Conservation (phyloP, 31 red algal species). For the Asparagopsis taxiformis region DNA sequence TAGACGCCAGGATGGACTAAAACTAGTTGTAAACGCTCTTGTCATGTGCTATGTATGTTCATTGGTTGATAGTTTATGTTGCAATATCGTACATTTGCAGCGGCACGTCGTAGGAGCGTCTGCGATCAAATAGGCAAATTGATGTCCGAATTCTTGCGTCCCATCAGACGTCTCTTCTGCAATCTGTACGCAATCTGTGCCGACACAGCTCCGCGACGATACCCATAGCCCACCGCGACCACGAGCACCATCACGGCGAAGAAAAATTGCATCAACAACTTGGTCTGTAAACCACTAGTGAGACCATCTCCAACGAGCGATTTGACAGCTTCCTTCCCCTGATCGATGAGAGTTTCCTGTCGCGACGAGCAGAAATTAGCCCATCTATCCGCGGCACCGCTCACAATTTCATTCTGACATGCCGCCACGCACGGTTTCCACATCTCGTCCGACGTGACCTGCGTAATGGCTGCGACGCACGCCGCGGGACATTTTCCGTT, state of each 20-base stretch:
- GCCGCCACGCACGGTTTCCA: conserved; percentile 34
- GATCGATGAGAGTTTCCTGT: conserved; percentile 49
- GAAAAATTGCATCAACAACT: conserved; percentile 29
- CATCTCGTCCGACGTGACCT: conserved; percentile 9
- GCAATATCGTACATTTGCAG: conserved; percentile 2
- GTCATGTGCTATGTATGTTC: background rate
- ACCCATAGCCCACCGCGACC: conserved; percentile 25
- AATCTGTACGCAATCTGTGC: conserved; percentile 33
- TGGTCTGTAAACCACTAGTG: conserved; percentile 3
- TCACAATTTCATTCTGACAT: conserved; percentile 45
- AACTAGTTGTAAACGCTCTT: background rate
- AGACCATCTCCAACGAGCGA: conserved; percentile 36
- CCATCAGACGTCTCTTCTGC: conserved; percentile 45
- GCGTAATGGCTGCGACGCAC: conserved; percentile 9
- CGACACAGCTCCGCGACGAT: conserved; percentile 40
- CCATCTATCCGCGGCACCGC: conserved; percentile 53
- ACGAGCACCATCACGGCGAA: conserved; percentile 24
- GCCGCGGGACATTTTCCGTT: conserved; percentile 36
- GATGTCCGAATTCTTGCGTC: conserved; percentile 49
- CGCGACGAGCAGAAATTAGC: conserved; percentile 11
- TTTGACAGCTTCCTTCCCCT: conserved; percentile 72
- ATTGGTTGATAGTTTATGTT: too few species aligned
- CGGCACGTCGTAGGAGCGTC: background rate
- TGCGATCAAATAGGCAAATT: conserved; percentile 25
- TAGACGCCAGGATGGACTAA: conserved; percentile 96